phyloP scores from a whole-genome alignment of 2,329 filamentous ascomycete species.

The Thielaviopsis euricoi region DNA sequence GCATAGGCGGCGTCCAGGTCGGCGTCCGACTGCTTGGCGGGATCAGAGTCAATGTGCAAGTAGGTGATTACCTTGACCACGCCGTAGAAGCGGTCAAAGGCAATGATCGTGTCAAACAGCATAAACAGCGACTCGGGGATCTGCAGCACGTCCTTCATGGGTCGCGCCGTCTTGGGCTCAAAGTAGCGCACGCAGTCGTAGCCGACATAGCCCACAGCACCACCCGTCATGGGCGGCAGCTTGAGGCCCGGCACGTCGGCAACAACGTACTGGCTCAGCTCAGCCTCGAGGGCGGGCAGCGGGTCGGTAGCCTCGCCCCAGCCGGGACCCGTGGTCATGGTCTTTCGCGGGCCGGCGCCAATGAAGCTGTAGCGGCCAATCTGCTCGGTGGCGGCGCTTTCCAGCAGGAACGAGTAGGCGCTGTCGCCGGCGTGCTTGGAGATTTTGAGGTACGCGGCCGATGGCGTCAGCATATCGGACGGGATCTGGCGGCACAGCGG shows the following conservation, averaged over 20 bases:
- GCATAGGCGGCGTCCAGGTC: slow-evolving; percentile 43
- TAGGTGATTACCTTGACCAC: slow-evolving; percentile 90
- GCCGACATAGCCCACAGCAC: slow-evolving; percentile 89
- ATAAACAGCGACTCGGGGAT: slow-evolving; percentile 95
- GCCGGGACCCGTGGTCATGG: slow-evolving; percentile 74
- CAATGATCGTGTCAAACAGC: slow-evolving; percentile 87
- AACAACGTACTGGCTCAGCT: slow-evolving; percentile 64
- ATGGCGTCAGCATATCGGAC: slow-evolving; percentile 85
- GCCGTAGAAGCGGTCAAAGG: slow-evolving; percentile 88
- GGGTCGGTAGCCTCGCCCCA: slow-evolving; percentile 77
- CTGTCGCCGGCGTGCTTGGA: slow-evolving; percentile 49
- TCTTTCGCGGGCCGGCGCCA: slow-evolving; percentile 62
- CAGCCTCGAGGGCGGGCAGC: slow-evolving; percentile 62
- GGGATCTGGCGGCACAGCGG: slow-evolving; percentile 72
- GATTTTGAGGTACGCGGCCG: slow-evolving; percentile 87
- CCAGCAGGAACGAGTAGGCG: slow-evolving; percentile 82
- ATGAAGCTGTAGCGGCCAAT: slow-evolving; percentile 94
- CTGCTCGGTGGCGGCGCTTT: slow-evolving; percentile 85
- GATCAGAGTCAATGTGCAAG: slow-evolving; percentile 46
- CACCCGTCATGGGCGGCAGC: slow-evolving; percentile 75
- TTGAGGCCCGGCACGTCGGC: slow-evolving; percentile 67
- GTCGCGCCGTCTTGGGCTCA: slow-evolving; percentile 83
- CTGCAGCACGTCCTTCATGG: slow-evolving; percentile 72
- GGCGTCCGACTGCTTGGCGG: slow-evolving; percentile 34
- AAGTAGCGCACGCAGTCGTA: slow-evolving; percentile 98